phyloP scores from a whole-genome alignment of 108 stramenopile species.

The Cyclotella kingstonii region DNA sequence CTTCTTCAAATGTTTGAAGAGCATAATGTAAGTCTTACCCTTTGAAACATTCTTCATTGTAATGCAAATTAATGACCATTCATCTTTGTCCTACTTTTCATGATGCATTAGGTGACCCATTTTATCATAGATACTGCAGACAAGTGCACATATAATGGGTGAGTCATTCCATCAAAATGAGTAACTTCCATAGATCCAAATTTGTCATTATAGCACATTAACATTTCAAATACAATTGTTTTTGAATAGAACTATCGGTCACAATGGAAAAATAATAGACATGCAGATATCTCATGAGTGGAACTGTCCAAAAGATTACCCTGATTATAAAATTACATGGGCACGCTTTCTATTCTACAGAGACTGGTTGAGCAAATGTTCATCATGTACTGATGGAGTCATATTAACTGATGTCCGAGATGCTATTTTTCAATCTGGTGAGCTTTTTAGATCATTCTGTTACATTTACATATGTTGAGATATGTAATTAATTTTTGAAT shows the following conservation, averaged over 20 bases:
- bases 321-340: conserved; percentile 59
- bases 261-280: background rate
- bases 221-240: too few relatives aligned
- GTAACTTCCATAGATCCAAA: too few relatives aligned
- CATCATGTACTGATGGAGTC: conserved; percentile 62
- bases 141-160: conserved; percentile 32
- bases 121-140: conserved; percentile 17
- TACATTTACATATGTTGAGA: too few relatives aligned
- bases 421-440: conserved; percentile 56
- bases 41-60: background rate
- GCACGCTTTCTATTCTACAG: conserved; percentile 52
- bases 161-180: conserved; percentile 1
- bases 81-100: background rate
- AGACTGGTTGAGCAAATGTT: conserved; percentile 62
- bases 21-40: conserved; percentile 61
- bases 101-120: background rate
- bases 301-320: conserved; percentile 15
- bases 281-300: background rate
- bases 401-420: conserved; percentile 63
- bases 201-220: too few relatives aligned
- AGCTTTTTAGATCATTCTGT: too few relatives aligned
- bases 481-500: too few relatives aligned
- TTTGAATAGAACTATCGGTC: conserved; percentile 1
- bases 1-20: conserved; percentile 38
- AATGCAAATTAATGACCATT: background rate